Percentiles rank a stretch among this genome's conserved stretches.
Evolutionary conservation across 176 grass and related monocot species (phyloP).

Genomic region (Oryza glumipatula): DNA sequence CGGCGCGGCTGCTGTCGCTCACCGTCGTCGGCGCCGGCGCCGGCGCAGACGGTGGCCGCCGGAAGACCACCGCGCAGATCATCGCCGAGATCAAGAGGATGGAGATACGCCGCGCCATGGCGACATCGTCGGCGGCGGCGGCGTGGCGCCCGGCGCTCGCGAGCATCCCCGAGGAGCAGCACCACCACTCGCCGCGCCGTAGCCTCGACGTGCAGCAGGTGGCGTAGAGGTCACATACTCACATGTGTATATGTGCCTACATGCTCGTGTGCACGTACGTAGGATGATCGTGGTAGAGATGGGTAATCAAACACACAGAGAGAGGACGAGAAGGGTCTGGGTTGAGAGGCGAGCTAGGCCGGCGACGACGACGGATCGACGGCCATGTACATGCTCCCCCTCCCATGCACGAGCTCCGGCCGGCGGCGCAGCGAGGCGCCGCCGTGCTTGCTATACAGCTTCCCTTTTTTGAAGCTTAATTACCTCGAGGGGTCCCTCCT

Average conservation of each 20-base stretch:
- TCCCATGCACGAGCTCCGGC: neutral
- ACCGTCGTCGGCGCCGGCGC: constrained; percentile 42
- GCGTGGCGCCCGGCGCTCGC: constrained; percentile 65
- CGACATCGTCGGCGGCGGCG: neutral
- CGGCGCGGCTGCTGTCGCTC: constrained; percentile 67
- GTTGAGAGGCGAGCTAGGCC: constrained; percentile 52
- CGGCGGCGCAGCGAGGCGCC: neutral
- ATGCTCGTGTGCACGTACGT: neutral
- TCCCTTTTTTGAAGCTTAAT: constrained; percentile 33
- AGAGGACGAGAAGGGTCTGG: constrained; percentile 16
- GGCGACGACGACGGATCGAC: neutral
- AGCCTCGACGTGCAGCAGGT: neutral
- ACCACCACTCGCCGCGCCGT: constrained; percentile 3
- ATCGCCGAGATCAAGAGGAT: constrained; percentile 69
- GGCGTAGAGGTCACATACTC: neutral
- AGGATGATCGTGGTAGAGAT: neutral
- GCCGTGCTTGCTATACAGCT: constrained; percentile 26
- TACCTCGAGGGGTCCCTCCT: too few relatives aligned
- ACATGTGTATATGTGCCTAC: neutral
- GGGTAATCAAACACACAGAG: neutral
- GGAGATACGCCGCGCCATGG: constrained; percentile 51
- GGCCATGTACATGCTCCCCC: constrained; percentile 34
- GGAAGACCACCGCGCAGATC: constrained; percentile 66
- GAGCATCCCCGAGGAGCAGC: constrained; percentile 75
- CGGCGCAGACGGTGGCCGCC: constrained; percentile 25